Conservation (phyloP, 2,329 filamentous ascomycete species). For the Sordariomycetes sp. region DNA sequence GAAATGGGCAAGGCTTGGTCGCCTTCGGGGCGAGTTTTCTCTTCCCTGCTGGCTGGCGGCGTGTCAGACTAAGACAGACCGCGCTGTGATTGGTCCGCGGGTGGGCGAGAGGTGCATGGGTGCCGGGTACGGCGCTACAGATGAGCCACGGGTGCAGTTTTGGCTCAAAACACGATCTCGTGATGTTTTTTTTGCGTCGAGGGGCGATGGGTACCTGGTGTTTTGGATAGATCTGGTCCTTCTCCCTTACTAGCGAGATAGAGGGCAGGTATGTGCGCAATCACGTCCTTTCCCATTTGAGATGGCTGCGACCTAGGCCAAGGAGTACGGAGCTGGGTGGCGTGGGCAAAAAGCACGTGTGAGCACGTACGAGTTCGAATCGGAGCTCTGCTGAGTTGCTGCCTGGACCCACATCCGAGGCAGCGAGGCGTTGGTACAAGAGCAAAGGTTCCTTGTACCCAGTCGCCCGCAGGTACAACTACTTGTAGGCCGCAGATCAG, state of each 20-base stretch:
- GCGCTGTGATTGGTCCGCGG: background rate
- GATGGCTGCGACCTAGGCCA: background rate
- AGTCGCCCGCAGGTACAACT: background rate
- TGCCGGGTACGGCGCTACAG: background rate
- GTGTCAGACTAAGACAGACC: constrained; percentile 4
- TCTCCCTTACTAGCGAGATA: background rate
- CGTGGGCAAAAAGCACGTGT: background rate
- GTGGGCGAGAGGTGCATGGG: background rate
- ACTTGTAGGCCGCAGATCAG: background rate
- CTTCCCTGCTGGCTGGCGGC: background rate
- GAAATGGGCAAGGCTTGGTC: constrained; percentile 3
- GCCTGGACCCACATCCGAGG: background rate
- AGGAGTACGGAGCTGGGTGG: background rate
- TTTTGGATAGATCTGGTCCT: too few species aligned
- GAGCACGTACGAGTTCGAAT: background rate
- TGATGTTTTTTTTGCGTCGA: too few species aligned
- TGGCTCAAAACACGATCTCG: background rate
- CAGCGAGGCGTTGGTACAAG: background rate
- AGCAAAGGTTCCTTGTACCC: background rate
- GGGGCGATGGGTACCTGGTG: too few species aligned
- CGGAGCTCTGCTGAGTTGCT: background rate
- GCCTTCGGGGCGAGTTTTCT: constrained; percentile 3
- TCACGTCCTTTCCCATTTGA: background rate
- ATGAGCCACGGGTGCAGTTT: background rate
- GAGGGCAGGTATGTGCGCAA: background rate